phyloP scores from a whole-genome alignment of 306 rosid species.

The Arachis stenosperma region DNA sequence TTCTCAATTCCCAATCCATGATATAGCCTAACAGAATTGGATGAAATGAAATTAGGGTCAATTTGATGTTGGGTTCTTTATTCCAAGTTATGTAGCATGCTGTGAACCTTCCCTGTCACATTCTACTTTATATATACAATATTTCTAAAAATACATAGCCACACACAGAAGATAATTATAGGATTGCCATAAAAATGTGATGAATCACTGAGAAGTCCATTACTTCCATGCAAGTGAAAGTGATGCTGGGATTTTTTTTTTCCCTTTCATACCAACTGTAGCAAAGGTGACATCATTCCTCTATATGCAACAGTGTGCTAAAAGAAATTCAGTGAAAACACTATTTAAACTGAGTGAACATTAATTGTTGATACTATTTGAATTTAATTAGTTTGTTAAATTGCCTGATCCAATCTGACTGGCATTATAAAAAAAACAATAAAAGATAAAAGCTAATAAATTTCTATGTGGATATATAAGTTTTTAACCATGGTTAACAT shows the following conservation, averaged over 20 bases:
- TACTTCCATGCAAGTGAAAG: no score
- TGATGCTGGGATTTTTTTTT: no score
- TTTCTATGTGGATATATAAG: no score
- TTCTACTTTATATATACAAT: background rate
- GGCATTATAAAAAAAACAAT: background rate
- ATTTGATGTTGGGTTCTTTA: background rate
- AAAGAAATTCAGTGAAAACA: background rate
- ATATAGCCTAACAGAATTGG: background rate
- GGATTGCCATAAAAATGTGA: no score
- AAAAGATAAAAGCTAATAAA: no score
- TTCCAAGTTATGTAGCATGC: background rate
- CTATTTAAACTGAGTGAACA: background rate
- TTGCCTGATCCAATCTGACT: background rate
- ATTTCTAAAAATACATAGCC: background rate
- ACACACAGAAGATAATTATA: background rate
- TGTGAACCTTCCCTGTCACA: background rate
- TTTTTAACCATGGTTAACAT: no score
- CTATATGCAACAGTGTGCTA: background rate
- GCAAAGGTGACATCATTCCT: background rate
- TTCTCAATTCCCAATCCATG: background rate
- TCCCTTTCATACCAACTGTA: background rate
- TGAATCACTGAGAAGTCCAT: no score
- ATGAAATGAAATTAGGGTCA: background rate
- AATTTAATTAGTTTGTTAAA: background rate
- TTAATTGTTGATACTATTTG: background rate